Evolutionary conservation across 192 early-diverging fungal genomes (phyloP).

Genomic region (Umbelopsis sp.): DNA sequence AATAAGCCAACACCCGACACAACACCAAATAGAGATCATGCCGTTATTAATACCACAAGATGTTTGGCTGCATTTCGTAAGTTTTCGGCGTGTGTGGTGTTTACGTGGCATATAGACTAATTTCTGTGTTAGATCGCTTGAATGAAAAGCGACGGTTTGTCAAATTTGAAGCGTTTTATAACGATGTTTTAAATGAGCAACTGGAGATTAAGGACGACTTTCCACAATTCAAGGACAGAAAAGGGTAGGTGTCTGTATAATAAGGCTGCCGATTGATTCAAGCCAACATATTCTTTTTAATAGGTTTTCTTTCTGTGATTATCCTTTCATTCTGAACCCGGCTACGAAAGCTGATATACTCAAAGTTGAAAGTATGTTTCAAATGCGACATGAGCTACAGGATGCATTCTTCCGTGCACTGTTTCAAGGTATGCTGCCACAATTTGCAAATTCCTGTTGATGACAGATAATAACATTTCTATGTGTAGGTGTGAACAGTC

Average conservation of each 20-base stretch:
- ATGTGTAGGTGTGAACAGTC: slow-evolving; percentile 61
- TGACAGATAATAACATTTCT: not conserved
- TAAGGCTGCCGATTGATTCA: not conserved
- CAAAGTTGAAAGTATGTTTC: slow-evolving; percentile 70
- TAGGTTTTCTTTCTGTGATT: slow-evolving; percentile 74
- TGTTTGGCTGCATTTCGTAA: slow-evolving; percentile 37
- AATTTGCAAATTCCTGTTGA: too few species aligned
- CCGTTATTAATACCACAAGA: slow-evolving; percentile 31
- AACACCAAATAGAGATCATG: slow-evolving; percentile 29
- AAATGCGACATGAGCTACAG: slow-evolving; percentile 71
- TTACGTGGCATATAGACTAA: not conserved
- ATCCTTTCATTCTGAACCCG: slow-evolving; percentile 73
- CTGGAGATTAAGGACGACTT: slow-evolving; percentile 80
- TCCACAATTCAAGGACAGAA: slow-evolving; percentile 67
- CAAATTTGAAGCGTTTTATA: slow-evolving; percentile 70
- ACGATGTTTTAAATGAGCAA: slow-evolving; percentile 66
- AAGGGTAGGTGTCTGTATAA: slow-evolving; percentile 36
- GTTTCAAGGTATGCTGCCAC: slow-evolving; percentile 48
- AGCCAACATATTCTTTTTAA: not conserved
- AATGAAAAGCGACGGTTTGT: slow-evolving; percentile 62
- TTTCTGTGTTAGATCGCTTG: slow-evolving; percentile 49
- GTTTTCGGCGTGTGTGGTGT: not conserved
- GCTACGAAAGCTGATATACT: slow-evolving; percentile 76
- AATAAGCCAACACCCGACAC: slow-evolving; percentile 10
- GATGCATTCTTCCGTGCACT: slow-evolving; percentile 80